Conservation (phyloP, 768 basidiomycete genomes). For the Mycena metata region DNA sequence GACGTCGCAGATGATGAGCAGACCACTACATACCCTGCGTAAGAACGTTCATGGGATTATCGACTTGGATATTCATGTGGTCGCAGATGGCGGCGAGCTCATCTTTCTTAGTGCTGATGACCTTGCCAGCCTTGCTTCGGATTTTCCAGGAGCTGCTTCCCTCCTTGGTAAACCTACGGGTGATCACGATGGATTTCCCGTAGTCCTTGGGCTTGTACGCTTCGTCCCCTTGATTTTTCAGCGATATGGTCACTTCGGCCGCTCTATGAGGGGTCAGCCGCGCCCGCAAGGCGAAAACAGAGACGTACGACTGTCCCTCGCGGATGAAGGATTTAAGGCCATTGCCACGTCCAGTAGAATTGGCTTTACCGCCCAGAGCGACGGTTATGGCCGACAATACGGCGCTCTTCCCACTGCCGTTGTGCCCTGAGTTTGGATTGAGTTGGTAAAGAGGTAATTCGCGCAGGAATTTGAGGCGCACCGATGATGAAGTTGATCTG, state of each 20-base stretch:
- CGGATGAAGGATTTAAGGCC: slow-evolving; percentile 90
- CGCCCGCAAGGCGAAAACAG: background rate
- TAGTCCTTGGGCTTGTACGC: slow-evolving; percentile 90
- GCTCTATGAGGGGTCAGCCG: slow-evolving; percentile 54
- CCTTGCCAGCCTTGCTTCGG: slow-evolving; percentile 72
- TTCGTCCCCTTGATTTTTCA: slow-evolving; percentile 94
- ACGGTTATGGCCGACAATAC: slow-evolving; percentile 93
- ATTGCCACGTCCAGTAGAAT: slow-evolving; percentile 88
- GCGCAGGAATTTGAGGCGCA: slow-evolving; percentile 45
- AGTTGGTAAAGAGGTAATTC: slow-evolving; percentile 18
- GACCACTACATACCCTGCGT: slow-evolving; percentile 73
- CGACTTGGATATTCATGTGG: slow-evolving; percentile 97
- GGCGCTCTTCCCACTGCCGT: slow-evolving; percentile 84
- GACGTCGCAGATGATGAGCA: too few relatives aligned
- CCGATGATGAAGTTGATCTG: slow-evolving; percentile 99
- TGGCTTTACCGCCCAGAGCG: slow-evolving; percentile 93
- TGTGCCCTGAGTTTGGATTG: slow-evolving; percentile 32
- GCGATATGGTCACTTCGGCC: slow-evolving; percentile 80
- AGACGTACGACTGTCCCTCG: slow-evolving; percentile 82
- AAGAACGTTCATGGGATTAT: slow-evolving; percentile 95
- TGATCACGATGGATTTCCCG: slow-evolving; percentile 87
- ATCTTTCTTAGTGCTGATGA: slow-evolving; percentile 82
- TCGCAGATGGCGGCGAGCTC: slow-evolving; percentile 92
- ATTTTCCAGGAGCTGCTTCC: slow-evolving; percentile 89
- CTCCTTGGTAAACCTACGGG: slow-evolving; percentile 83